A percentile compares a stretch with the other conserved stretches of the same genome.
Conservation (phyloP, 1,139 yeast genomes). For the Blastobotrys proliferans region DNA sequence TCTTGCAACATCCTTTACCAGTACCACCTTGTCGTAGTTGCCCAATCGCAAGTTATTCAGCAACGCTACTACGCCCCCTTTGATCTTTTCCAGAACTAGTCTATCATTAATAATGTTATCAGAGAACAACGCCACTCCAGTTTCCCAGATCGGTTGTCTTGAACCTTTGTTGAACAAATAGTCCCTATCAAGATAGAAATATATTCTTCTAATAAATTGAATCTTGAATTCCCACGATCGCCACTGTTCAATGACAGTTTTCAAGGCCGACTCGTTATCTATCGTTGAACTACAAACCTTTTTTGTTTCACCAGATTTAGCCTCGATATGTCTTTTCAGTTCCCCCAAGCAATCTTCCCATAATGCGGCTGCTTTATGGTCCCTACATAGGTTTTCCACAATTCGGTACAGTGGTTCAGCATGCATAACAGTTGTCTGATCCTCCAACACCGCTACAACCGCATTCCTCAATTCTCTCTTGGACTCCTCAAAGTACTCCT, state of each 20-base stretch:
- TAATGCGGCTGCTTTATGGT: slow-evolving; percentile 29
- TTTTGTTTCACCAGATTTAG: neutral
- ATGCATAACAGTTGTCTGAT: slow-evolving; percentile 19
- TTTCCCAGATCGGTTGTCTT: slow-evolving; percentile 27
- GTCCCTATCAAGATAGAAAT: slow-evolving; percentile 37
- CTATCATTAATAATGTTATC: slow-evolving; percentile 1
- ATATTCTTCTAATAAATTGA: slow-evolving; percentile 29
- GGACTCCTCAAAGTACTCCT: slow-evolving; percentile 22
- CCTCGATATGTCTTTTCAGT: slow-evolving; percentile 18
- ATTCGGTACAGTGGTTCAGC: slow-evolving; percentile 35
- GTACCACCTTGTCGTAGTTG: neutral
- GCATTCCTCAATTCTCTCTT: slow-evolving; percentile 23
- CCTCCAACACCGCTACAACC: slow-evolving; percentile 23
- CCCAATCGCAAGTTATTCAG: neutral
- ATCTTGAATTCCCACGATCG: slow-evolving; percentile 27
- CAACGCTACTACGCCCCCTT: neutral
- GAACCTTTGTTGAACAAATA: slow-evolving; percentile 29
- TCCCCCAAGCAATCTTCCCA: slow-evolving; percentile 23
- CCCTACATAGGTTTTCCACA: slow-evolving; percentile 38
- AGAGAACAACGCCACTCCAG: slow-evolving; percentile 23
- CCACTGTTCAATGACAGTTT: slow-evolving; percentile 24
- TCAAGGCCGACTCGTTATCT: slow-evolving; percentile 5
- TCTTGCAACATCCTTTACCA: slow-evolving; percentile 1
- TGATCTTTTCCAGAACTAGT: neutral
- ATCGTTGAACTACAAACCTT: slow-evolving; percentile 10